Percentiles rank a stretch among this genome's conserved stretches.
Evolutionary conservation across 2,329 filamentous ascomycete genomes (phyloP).

Genomic region (Teratosphaeria nubilosa): DNA sequence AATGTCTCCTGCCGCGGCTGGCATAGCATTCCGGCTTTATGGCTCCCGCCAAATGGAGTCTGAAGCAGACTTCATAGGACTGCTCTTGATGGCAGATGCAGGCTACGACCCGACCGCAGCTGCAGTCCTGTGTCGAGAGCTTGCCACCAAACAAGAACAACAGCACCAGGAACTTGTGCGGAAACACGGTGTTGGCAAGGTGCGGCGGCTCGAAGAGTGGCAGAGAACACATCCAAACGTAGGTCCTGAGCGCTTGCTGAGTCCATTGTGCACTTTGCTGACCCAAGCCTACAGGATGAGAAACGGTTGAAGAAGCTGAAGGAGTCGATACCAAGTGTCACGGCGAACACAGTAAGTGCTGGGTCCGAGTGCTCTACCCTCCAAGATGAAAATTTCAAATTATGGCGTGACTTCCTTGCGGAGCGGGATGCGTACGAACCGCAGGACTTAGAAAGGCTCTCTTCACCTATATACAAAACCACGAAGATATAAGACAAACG

Average conservation of each 20-base stretch:
- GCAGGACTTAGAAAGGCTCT: neutral
- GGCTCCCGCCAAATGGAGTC: neutral
- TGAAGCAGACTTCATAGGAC: neutral
- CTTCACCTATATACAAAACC: too few species aligned
- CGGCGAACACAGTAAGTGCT: neutral
- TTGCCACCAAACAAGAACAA: neutral
- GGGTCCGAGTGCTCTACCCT: neutral
- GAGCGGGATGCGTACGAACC: neutral
- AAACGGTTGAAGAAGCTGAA: neutral
- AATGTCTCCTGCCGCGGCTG: neutral
- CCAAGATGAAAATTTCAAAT: neutral
- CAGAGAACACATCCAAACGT: neutral
- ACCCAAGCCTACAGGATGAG: too few species aligned
- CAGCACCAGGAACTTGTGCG: neutral
- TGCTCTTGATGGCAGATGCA: neutral
- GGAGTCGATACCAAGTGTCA: neutral
- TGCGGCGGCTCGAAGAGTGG: neutral
- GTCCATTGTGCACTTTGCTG: too few species aligned
- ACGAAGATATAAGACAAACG: too few species aligned
- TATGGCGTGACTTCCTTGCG: neutral
- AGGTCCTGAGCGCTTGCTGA: too few species aligned
- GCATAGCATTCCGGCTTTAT: neutral
- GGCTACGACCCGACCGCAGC: neutral
- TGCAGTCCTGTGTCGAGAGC: neutral
- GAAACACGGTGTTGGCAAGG: neutral